Conservation (phyloP, 163 green algal genomes). For the Scenedesmus sp. region DNA sequence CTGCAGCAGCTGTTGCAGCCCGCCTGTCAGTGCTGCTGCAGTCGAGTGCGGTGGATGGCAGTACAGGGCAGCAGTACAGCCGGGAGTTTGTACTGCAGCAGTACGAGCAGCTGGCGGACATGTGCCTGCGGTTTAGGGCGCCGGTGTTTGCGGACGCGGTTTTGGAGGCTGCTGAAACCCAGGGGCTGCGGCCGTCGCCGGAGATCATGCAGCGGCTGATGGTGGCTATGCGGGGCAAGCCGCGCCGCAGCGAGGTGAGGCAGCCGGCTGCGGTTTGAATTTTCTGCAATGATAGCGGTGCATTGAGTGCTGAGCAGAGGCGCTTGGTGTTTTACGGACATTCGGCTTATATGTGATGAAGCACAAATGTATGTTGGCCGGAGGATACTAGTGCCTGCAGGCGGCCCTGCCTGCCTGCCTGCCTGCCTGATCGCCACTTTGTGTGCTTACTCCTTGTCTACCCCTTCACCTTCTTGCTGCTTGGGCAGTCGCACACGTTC, state of each 20-base stretch:
- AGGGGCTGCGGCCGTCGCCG: slow-evolving; percentile 19
- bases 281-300: too few relatives aligned
- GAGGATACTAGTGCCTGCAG: not conserved
- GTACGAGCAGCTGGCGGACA: slow-evolving; percentile 38
- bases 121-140: slow-evolving; percentile 29
- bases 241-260: slow-evolving; percentile 35
- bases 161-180: slow-evolving; percentile 35
- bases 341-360: not conserved
- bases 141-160: slow-evolving; percentile 12
- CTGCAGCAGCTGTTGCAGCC: slow-evolving; percentile 33
- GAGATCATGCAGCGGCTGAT: slow-evolving; percentile 14
- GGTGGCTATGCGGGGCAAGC: slow-evolving; percentile 6
- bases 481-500: too few relatives aligned
- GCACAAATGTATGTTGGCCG: too few relatives aligned
- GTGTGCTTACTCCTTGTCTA: too few relatives aligned
- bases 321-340: too few relatives aligned
- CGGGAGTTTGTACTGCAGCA: slow-evolving; percentile 8
- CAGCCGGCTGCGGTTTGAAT: not conserved
- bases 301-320: too few relatives aligned
- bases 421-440: not conserved
- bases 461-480: too few relatives aligned
- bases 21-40: slow-evolving; percentile 20
- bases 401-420: not conserved
- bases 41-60: not conserved
- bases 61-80: slow-evolving; percentile 17